Base-by-base conservation (phyloP, 2,329 filamentous ascomycete species). In the Trichocomaceae sp. region DNA sequence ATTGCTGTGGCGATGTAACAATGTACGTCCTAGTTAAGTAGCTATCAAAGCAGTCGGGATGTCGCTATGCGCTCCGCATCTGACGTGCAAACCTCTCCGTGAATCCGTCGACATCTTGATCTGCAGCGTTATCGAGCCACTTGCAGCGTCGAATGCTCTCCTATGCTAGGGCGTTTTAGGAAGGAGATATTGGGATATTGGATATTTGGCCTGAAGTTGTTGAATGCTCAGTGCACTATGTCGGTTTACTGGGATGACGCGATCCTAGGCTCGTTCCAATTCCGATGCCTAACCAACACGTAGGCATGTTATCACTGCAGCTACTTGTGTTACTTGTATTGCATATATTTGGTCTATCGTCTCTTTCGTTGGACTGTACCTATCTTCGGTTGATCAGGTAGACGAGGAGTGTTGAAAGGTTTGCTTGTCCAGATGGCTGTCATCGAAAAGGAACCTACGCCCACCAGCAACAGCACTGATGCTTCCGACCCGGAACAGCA, bases 61-160 rank as follows among this genome's bases (percentile, higher is more conserved):
- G 49, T 45, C 49, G 49, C 44, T 45, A 51, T 45, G 17, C 45
- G 22, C 49, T 45, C 49, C 49, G 49, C 49, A 51, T 42, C 17
- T 51, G 49, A 35, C 33, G 49, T 45, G 39, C 49, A 51, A 42
- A 4, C 3, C 10, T n/a, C n/a, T n/a, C n/a, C n/a, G n/a, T n/a
- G n/a, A n/a, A 20, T 33, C 49, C 39, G 5, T n/a, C 12, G 5
- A 19, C 39, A 15, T 31, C 37, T 22, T 3, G 3, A 33, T 29
- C 29, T 35, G n/a, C 26, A n/a, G 12, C 9, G 10, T n/a, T 51
- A 51, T 35, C 19, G n/a, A 41, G 37, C 37, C 37, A 35, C 15
- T 35, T 19, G 15, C 37, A 41, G 37, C 37, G 37, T n/a, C 9
- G 5, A 12, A 23, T 45, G 23, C 19, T 12, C 15, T 17, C n/a